These are phyloP conservation scores for Penicillium sp. DNA, from an alignment of 2,329 filamentous ascomycete genomes.

Conservation along the genomic window DNA sequence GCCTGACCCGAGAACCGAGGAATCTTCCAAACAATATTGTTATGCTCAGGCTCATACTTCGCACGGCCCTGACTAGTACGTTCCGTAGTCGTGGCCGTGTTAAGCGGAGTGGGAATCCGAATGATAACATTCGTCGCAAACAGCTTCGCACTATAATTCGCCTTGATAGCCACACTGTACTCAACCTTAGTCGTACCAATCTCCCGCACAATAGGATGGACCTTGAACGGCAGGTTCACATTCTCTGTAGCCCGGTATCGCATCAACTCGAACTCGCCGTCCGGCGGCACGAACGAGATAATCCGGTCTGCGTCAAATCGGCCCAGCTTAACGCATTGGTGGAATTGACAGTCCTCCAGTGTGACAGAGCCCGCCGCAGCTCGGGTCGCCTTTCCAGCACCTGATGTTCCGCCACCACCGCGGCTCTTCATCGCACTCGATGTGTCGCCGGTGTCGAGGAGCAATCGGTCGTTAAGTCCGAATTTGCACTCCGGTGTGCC, in stretches of 20 bases:
- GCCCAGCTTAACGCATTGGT: constrained; percentile 96
- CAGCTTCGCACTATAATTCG: constrained; percentile 93
- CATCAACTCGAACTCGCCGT: constrained; percentile 99
- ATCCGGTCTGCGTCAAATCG: constrained; percentile 96
- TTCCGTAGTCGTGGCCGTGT: constrained; percentile 91
- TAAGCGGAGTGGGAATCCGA: constrained; percentile 91
- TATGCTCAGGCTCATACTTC: constrained; percentile 97
- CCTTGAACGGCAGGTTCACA: constrained; percentile 97
- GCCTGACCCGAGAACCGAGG: constrained; percentile 97
- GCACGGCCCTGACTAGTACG: constrained; percentile 94
- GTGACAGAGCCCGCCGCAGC: constrained; percentile 94
- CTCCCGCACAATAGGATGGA: constrained; percentile 98
- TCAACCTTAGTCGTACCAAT: constrained; percentile 96
- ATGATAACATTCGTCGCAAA: constrained; percentile 97
- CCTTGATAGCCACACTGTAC: constrained; percentile 95
- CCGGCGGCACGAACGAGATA: constrained; percentile 94
- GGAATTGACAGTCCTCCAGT: constrained; percentile 96
- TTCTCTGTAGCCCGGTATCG: constrained; percentile 97
- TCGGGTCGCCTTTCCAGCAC: constrained; percentile 80
- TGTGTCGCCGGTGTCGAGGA: constrained; percentile 77
- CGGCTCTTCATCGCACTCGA: constrained; percentile 35
- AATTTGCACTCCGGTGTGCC: constrained; percentile 98
- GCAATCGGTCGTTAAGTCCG: constrained; percentile 89
- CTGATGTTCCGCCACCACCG: constrained; percentile 62
- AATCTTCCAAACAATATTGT: constrained; percentile 99